Base-by-base conservation (phyloP, 495 filamentous ascomycete species). In the Neurospora sp. region DNA sequence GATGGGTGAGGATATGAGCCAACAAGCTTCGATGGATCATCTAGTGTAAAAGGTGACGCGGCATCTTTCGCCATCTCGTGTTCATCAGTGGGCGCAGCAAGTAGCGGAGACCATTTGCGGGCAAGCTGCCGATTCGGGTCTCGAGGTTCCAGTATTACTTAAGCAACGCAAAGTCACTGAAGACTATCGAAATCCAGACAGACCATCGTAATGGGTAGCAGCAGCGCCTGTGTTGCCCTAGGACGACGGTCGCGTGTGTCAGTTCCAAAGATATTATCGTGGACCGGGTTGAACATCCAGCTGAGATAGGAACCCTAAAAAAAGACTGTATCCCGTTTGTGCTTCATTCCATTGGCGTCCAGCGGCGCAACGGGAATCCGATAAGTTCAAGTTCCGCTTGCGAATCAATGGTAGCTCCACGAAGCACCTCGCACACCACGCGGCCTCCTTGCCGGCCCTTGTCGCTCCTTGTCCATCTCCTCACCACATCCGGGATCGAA, bases 401-500 rank as follows among this genome's bases (percentile, higher is more conserved):
- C 54, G 54, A 34, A 66, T 34, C 54, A 66, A 62, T 62, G 54
- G 70, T 59, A 19, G 69, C 71, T 73, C 43, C 72, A 72, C 70
- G 76, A 75, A 74, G 71, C 69, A 72, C 39, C 40, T 72, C 75
- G 39, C 48, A 69, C 71, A 73, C 76, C 76, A 73, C 74, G 71
- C 75, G 73, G 73, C 76, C 62, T 71, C 66, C 24, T 74, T 21
- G 54, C 34, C 54, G 28, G 54, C 28, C 54, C 54, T 66, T 62
- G 54, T 66, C 15, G 54, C 28, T 66, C 54, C 54, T 34, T 34
- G 54, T 28, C 54, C 54, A 66, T 66, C 54, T 62, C 40, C 62
- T 40, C 71, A 45, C 74, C 76, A 75, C 73, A 76, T 78, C 71
- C 77, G 76, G 54, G 77, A 79, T 72, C 77, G 74, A 77, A 76